Base-by-base conservation (phyloP, 2,329 filamentous ascomycete genomes). In the Microascus cirrosus region DNA sequence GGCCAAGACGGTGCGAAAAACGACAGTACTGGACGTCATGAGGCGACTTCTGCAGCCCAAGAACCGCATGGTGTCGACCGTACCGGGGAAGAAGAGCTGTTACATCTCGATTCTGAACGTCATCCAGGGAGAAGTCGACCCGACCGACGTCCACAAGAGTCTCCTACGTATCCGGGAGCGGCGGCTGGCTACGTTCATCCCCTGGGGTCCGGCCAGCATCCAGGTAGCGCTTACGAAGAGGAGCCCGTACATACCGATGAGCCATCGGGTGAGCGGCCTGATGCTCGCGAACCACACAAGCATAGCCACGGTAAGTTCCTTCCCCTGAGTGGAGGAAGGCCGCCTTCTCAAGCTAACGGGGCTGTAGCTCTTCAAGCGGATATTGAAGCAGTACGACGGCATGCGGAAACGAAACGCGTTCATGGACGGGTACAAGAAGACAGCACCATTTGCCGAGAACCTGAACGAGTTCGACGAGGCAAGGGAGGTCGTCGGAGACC, bases 91-190 rank as follows among this genome's bases (percentile, higher is more conserved):
- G 77, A 95, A 90, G 76, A 96, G 91, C 74, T 99, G 94, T 77
- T 99, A 99, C 76, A 97, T 99, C 68, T 96, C 91, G 54, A 97
- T 99, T 65, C 79, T 99, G 62, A 97, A 99, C 72, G 96, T 99
- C 66, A 99, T 99, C 66, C 94, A 97, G 77, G 94, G 94, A 67
- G 94, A 99, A 71, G 94, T 95, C 45, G 95, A 99, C 69, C 93
- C 94, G 10, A 97, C 93, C 2, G 95, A 99, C 72, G 90, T 99
- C 59, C 94, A 99, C 78, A 99, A 99, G 81, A 97, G 93, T 63
- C 78, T 99, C 59, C 83, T 99, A 59, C 89, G 94, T 63, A 99
- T 99, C 68, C 87, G 94, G 55, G 94, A 99, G 77, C 87, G 94
- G 55, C 85, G 90, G 60, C 81, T 99, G 57, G 95, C 94, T 11